A percentile compares a stretch with the other conserved stretches of the same genome.
Evolutionary conservation across 768 basidiomycete genomes (phyloP).

Genomic region (Hygrophorus russula): DNA sequence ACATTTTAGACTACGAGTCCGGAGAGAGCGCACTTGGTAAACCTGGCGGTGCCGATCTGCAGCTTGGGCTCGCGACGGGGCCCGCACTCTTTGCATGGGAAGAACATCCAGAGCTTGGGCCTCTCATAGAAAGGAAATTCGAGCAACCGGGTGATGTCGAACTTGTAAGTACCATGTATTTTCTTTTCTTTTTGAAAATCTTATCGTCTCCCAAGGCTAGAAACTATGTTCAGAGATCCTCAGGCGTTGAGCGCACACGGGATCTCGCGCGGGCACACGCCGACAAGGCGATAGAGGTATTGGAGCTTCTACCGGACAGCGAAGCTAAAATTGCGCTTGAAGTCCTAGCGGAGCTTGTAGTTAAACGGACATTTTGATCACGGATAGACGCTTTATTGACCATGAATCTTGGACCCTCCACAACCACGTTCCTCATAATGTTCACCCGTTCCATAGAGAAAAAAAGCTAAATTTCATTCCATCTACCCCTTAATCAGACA

Average conservation of each 20-base stretch:
- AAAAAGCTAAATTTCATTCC: not conserved
- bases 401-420: not conserved
- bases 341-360: constrained; percentile 55
- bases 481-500: too few species aligned
- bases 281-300: constrained; percentile 59
- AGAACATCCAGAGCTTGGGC: constrained; percentile 78
- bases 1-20: constrained; percentile 86
- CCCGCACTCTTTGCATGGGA: constrained; percentile 95
- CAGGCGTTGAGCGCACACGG: constrained; percentile 70
- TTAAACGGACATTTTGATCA: constrained; percentile 43
- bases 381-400: not conserved
- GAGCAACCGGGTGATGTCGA: constrained; percentile 70
- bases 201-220: constrained; percentile 37
- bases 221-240: constrained; percentile 53
- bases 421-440: not conserved
- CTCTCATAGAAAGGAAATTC: constrained; percentile 75
- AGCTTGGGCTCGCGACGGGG: constrained; percentile 81
- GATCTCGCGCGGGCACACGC: constrained; percentile 69
- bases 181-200: not conserved
- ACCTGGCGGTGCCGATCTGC: constrained; percentile 79
- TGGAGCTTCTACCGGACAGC: constrained; percentile 66
- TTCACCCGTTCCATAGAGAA: not conserved
- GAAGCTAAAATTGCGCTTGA: constrained; percentile 72
- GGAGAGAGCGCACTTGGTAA: constrained; percentile 73
- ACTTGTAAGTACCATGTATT: constrained; percentile 31